Percentiles rank a stretch among this genome's conserved stretches.
These are phyloP conservation scores for Lichtheimia ornata DNA, from an alignment of 371 early-diverging fungal species.

Conservation along the genomic window DNA sequence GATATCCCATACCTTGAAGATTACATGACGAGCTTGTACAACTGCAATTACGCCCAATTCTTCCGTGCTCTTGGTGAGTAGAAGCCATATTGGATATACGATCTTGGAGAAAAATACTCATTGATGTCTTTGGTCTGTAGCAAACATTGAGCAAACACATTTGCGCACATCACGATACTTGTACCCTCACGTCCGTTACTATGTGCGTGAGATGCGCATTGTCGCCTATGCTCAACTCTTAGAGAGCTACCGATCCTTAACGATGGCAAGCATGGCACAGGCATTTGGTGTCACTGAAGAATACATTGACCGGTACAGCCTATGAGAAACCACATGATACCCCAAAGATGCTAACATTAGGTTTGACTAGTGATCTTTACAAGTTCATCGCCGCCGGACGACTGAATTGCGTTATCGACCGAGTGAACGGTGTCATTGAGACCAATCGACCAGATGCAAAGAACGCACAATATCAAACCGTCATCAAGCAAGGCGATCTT, in stretches of 20 bases:
- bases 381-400: slow-evolving; percentile 96
- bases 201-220: slow-evolving; percentile 98
- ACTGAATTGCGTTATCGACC: slow-evolving; percentile 98
- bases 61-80: slow-evolving; percentile 75
- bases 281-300: slow-evolving; percentile 96
- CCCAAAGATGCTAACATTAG: too few species aligned
- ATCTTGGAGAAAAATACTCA: background rate
- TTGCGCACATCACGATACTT: slow-evolving; percentile 66
- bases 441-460: slow-evolving; percentile 96
- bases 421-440: slow-evolving; percentile 96
- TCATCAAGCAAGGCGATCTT: slow-evolving; percentile 96
- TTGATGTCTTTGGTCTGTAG: slow-evolving; percentile 17
- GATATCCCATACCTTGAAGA: slow-evolving; percentile 86
- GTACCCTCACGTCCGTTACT: slow-evolving; percentile 84
- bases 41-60: slow-evolving; percentile 93
- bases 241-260: slow-evolving; percentile 95
- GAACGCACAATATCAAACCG: slow-evolving; percentile 94
- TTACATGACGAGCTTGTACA: slow-evolving; percentile 87
- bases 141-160: slow-evolving; percentile 56
- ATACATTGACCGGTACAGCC: slow-evolving; percentile 86
- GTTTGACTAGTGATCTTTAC: slow-evolving; percentile 79
- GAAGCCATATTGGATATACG: too few species aligned
- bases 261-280: slow-evolving; percentile 95
- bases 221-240: slow-evolving; percentile 96
- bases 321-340: too few species aligned